Evolutionary conservation across 1,284 basidiomycete genomes (phyloP).

Genomic region (Microbotryomycetes sp.): DNA sequence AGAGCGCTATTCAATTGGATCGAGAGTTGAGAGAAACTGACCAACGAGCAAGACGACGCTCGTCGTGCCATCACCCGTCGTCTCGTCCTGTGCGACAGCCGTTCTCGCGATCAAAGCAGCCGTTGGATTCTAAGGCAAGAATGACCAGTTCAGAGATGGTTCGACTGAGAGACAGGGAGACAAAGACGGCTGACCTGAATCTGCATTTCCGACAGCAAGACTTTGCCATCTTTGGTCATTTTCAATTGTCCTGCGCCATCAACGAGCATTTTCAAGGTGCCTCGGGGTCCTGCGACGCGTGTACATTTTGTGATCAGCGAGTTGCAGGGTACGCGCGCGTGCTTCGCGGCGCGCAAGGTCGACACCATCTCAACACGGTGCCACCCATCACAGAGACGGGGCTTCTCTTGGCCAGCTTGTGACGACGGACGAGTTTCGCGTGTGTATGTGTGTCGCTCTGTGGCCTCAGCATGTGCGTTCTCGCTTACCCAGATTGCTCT

Average conservation of each 20-base stretch:
- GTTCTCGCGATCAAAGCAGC: conserved; percentile 99
- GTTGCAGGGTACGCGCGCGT: conserved; percentile 7
- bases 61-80: conserved; percentile 98
- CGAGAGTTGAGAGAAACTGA: neutral
- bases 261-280: conserved; percentile 98
- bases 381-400: neutral
- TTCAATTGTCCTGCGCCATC: conserved; percentile 99
- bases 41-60: conserved; percentile 92
- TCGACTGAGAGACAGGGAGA: neutral
- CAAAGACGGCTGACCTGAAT: conserved; percentile 57
- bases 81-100: conserved; percentile 96
- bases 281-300: conserved; percentile 65
- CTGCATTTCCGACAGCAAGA: conserved; percentile 98
- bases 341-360: neutral
- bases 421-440: too few species aligned
- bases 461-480: neutral
- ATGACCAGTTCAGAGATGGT: neutral
- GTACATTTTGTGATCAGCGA: conserved; percentile 6
- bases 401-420: neutral
- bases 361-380: neutral
- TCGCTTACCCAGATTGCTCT: conserved; percentile 77
- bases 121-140: conserved; percentile 67
- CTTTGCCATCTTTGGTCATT: conserved; percentile 99
- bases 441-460: neutral
- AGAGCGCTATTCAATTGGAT: neutral